Conservation (phyloP, 306 rosid genomes). For the Vigna unguiculata region DNA sequence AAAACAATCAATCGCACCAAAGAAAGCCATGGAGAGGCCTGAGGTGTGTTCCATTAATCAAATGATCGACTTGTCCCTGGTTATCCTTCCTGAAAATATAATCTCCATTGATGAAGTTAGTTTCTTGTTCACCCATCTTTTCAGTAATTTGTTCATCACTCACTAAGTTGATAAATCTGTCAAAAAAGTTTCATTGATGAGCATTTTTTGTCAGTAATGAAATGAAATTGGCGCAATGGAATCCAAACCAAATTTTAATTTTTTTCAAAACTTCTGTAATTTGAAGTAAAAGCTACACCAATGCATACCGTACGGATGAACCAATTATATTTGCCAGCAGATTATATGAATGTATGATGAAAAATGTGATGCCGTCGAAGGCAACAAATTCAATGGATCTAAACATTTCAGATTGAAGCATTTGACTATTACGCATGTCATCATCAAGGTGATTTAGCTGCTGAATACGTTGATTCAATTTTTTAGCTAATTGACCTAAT, state of each 20-base stretch:
- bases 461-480: neutral
- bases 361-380: too few species aligned
- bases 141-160: neutral
- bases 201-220: neutral
- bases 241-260: neutral
- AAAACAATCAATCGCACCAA: neutral
- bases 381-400: neutral
- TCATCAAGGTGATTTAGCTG: neutral
- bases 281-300: neutral
- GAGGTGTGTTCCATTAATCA: constrained; percentile 67
- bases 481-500: neutral
- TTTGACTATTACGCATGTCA: too few species aligned
- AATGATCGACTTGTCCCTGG: neutral
- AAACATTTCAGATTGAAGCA: neutral
- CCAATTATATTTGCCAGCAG: too few species aligned
- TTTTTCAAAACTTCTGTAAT: neutral
- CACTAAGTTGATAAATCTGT: neutral
- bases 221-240: neutral
- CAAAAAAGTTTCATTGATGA: neutral
- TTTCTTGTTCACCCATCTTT: neutral
- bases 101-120: neutral
- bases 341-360: too few species aligned
- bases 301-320: neutral
- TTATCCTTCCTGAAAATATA: neutral
- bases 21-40: constrained; percentile 75